phyloP scores from a whole-genome alignment of 345 rosid genomes.

The Eucalyptus guilfoylei region DNA sequence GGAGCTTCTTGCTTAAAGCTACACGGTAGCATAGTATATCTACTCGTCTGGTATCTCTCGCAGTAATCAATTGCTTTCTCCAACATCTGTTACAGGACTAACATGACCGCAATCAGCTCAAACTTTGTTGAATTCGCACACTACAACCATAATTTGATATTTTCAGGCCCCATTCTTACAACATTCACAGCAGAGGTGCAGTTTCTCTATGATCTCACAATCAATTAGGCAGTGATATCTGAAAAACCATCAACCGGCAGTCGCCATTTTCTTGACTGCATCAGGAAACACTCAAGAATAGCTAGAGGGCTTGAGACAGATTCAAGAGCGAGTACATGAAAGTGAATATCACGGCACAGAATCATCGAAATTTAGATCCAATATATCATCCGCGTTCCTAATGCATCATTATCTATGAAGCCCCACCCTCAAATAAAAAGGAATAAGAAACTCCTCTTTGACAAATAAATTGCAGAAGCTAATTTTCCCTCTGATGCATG shows the following conservation, averaged over 20 bases:
- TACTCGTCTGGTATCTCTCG: constrained; percentile 71
- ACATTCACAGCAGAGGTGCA: background rate
- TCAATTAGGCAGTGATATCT: background rate
- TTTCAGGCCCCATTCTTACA: background rate
- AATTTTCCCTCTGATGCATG: background rate
- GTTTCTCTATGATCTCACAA: background rate
- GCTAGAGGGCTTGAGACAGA: background rate
- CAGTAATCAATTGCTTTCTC: constrained; percentile 78
- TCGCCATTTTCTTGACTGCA: background rate
- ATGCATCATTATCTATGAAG: background rate
- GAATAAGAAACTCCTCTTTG: background rate
- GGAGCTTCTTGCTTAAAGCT: constrained; percentile 68
- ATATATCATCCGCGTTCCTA: background rate
- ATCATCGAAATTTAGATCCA: background rate
- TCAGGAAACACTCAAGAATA: background rate
- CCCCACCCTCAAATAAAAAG: background rate
- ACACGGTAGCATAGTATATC: constrained; percentile 85
- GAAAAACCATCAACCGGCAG: background rate
- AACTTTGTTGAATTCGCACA: background rate
- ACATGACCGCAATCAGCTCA: background rate
- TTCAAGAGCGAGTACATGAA: background rate
- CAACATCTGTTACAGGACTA: constrained; percentile 43
- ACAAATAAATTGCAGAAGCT: background rate
- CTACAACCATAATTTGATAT: background rate
- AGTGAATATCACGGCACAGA: background rate